Percentiles rank a stretch among this genome's conserved stretches.
Conservation (phyloP, 768 basidiomycete genomes). For the Antrodiella citrinella region DNA sequence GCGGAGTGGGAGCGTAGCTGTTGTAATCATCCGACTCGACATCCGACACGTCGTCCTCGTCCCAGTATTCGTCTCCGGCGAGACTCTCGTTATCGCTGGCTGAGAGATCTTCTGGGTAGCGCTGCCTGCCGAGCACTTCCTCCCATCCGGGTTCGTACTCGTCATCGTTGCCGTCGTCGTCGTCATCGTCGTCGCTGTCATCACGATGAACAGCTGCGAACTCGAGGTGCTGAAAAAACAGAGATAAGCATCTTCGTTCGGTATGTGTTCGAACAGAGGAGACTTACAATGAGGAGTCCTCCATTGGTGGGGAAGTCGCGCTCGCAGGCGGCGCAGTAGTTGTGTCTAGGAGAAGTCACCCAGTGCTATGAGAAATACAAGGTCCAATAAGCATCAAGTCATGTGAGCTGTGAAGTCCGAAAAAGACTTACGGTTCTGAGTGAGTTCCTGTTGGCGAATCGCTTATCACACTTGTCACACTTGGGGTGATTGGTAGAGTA, state of each 20-base stretch:
- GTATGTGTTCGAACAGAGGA: not conserved
- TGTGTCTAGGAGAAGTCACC: constrained; percentile 21
- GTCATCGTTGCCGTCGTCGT: constrained; percentile 16
- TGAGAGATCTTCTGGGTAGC: constrained; percentile 13
- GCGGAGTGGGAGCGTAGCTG: not conserved
- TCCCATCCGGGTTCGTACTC: constrained; percentile 23
- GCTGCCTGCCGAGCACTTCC: constrained; percentile 18
- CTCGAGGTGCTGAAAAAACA: constrained; percentile 19
- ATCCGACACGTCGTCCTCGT: constrained; percentile 12
- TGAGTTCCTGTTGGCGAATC: constrained; percentile 26
- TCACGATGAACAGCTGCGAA: constrained; percentile 22
- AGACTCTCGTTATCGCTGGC: constrained; percentile 6
- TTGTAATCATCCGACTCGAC: constrained; percentile 8
- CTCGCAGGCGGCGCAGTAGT: constrained; percentile 26
- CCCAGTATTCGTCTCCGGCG: constrained; percentile 9
- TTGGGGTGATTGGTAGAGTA: constrained; percentile 22
- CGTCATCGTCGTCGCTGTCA: constrained; percentile 14
- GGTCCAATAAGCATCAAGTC: no score
- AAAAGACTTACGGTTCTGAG: constrained; percentile 20
- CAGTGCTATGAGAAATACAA: constrained; percentile 19
- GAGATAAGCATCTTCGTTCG: constrained; percentile 2
- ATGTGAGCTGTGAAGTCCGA: no score
- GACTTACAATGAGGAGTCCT: constrained; percentile 22
- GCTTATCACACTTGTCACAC: constrained; percentile 21
- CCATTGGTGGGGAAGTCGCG: constrained; percentile 20